Evolutionary conservation across 2,329 filamentous ascomycete species (phyloP).

Genomic region (Colletotrichum theobromicola): DNA sequence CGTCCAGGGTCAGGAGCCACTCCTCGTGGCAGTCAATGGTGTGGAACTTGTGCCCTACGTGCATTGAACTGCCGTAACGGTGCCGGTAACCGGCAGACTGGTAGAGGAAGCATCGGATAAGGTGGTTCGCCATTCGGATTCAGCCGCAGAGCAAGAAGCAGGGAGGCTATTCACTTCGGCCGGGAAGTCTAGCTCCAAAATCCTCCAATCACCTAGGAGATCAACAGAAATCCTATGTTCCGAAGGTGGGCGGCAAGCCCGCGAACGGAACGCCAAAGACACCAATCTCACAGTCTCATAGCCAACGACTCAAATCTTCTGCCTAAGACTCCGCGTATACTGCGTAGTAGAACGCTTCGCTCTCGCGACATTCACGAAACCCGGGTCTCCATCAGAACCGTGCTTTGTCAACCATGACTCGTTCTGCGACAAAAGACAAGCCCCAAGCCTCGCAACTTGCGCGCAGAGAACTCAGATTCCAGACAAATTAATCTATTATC

Average conservation of each 20-base stretch:
- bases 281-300: not conserved
- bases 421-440: not conserved
- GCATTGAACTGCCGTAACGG: not conserved
- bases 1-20: not conserved
- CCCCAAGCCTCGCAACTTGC: not conserved
- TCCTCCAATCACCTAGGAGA: not conserved
- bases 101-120: not conserved
- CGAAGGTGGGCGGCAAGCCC: not conserved
- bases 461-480: not conserved
- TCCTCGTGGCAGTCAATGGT: not conserved
- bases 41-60: not conserved
- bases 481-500: not conserved
- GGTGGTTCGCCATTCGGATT: not conserved
- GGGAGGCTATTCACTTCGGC: not conserved
- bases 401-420: not conserved
- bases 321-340: not conserved
- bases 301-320: not conserved
- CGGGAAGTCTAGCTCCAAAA: not conserved
- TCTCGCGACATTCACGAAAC: not conserved
- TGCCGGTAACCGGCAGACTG: not conserved
- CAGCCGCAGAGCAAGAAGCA: not conserved
- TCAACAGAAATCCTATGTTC: not conserved
- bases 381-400: not conserved
- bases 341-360: no score
- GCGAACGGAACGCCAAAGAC: not conserved